These are phyloP conservation scores for Arthromyces matolae DNA, from an alignment of 768 basidiomycete genomes.

Conservation along the genomic window DNA sequence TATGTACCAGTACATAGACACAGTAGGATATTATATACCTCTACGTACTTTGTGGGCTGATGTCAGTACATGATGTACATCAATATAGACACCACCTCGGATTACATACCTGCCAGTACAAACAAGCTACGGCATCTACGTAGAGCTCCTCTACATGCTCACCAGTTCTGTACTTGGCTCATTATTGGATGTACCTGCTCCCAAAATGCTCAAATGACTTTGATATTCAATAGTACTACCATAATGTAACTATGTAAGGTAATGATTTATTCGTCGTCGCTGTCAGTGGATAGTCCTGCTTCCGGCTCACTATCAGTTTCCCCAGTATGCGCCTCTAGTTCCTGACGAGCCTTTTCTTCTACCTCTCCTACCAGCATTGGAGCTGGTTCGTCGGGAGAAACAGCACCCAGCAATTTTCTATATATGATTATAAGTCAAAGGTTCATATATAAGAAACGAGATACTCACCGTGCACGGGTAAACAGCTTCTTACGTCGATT, in stretches of 20 bases:
- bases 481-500: conserved; percentile 3
- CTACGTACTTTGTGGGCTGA: background rate
- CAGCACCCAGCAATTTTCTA: background rate
- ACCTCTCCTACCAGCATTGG: background rate
- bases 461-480: background rate
- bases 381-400: background rate
- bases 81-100: too few relatives aligned
- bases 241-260: too few relatives aligned
- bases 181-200: too few relatives aligned
- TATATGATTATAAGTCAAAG: too few relatives aligned
- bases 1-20: background rate
- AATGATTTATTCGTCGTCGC: too few relatives aligned
- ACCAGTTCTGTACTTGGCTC: too few relatives aligned
- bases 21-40: background rate
- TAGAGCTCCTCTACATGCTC: background rate
- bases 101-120: too few relatives aligned
- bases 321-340: background rate
- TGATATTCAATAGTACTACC: too few relatives aligned
- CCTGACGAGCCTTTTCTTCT: background rate
- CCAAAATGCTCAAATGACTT: too few relatives aligned
- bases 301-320: conserved; percentile 1
- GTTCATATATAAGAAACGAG: background rate
- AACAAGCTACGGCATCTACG: background rate
- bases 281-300: too few relatives aligned
- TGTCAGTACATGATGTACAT: background rate